Percentiles rank a stretch among this genome's conserved stretches.
Evolutionary conservation across 2,329 filamentous ascomycete species (phyloP).

Genomic region (Colletotrichum eleusines): DNA sequence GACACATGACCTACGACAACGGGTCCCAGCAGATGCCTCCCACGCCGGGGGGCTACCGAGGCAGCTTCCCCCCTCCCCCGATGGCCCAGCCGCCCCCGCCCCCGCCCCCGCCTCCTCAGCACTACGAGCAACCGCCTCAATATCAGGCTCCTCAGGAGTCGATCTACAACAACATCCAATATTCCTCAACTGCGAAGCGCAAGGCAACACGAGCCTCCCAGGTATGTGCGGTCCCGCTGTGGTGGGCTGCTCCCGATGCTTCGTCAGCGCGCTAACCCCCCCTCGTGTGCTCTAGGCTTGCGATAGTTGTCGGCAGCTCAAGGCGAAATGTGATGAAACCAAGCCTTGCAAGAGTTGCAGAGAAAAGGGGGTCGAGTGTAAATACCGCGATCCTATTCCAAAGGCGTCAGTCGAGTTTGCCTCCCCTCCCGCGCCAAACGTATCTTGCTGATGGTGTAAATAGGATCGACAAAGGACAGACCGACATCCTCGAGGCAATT

Average conservation of each 20-base stretch:
- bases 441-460: constrained; percentile 48
- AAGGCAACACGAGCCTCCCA: constrained; percentile 76
- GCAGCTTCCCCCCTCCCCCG: constrained; percentile 55
- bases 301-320: constrained; percentile 87
- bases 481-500: constrained; percentile 71
- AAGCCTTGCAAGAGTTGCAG: constrained; percentile 88
- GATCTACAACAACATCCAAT: constrained; percentile 55
- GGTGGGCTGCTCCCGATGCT: background rate
- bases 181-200: constrained; percentile 64
- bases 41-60: constrained; percentile 58
- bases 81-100: constrained; percentile 52
- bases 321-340: constrained; percentile 92
- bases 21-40: constrained; percentile 57
- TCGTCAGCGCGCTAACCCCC: constrained; percentile 36
- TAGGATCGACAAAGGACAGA: constrained; percentile 70
- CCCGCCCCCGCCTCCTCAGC: constrained; percentile 45
- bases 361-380: constrained; percentile 85
- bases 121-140: constrained; percentile 48
- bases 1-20: constrained; percentile 67
- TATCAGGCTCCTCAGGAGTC: constrained; percentile 52
- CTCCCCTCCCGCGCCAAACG: constrained; percentile 46
- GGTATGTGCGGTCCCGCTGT: constrained; percentile 53
- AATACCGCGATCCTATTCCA: constrained; percentile 90
- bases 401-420: constrained; percentile 77
- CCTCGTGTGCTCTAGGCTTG: constrained; percentile 74